Evolutionary conservation across 345 rosid genomes (phyloP), one percentile per base, ranked within the genome.

Genomic region (Gossypioides kirkii): DNA sequence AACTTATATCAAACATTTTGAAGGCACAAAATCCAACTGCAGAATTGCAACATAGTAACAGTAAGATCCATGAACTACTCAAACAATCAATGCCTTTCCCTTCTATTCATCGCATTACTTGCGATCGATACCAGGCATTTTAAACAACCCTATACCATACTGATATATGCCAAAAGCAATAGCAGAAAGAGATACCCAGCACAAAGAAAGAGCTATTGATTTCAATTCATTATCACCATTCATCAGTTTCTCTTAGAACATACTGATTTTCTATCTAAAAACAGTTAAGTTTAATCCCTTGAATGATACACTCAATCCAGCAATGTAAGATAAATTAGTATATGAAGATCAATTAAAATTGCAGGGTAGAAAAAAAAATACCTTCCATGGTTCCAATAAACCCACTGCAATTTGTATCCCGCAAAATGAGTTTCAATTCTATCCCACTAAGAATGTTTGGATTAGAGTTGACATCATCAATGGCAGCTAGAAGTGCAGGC

Each of bases 381-480:
- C 98, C 97, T 85, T 84, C 95, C 58, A 94, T 81, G 42, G 92
- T 85, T 70, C 97, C 98, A 28, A 82, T 41, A 80, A 94, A 94
- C 62, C 92, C 96, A 68, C 92, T 94, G 89, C 98, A 94, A 62
- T 92, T 90, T 1, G 97, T 81, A 76, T 92, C 88, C 7, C 73
- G 86, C 53, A 83, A 43, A 62, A 85, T 36, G 7, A 85, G 59
- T 25, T 81, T 88, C 78, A 94, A 71, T 61, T 84, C 78, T 2
- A 83, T 85, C 22, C 83, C 83, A 2, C 78, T 76, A 65, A 94
- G 96, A 77, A 90, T 61, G 62, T 59, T 81, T 55, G 87, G 82
- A 79, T 89, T 86, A 71, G 88, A 73, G 75, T 94, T 92, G 41
- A 92, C 89, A 55, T 88, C 98, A 20, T 79, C 85, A 49, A 92